Evolutionary conservation across 1,284 basidiomycete species (phyloP).

Genomic region (Clitocybe nebularis): DNA sequence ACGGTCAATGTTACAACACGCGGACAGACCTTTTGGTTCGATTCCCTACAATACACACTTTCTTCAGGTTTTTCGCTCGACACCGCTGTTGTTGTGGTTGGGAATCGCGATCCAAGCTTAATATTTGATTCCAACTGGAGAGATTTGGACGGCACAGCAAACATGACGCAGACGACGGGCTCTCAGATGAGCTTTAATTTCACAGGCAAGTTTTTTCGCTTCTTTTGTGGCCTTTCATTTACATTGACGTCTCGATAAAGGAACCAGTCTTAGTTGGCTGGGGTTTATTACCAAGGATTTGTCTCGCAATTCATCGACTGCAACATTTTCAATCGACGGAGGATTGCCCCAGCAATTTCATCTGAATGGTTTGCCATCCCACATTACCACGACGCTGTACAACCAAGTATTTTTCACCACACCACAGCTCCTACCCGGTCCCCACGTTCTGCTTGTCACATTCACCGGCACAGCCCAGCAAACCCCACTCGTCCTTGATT

Average conservation of each 20-base stretch:
- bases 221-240: neutral
- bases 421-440: slow-evolving; percentile 17
- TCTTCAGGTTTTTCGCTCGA: slow-evolving; percentile 14
- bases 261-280: slow-evolving; percentile 21
- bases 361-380: slow-evolving; percentile 14
- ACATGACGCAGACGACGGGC: slow-evolving; percentile 18
- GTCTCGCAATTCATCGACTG: slow-evolving; percentile 15
- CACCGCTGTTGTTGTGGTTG: slow-evolving; percentile 19
- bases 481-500: slow-evolving; percentile 23
- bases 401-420: slow-evolving; percentile 26
- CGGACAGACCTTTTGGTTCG: slow-evolving; percentile 26
- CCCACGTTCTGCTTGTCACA: slow-evolving; percentile 22
- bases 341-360: slow-evolving; percentile 15
- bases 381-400: slow-evolving; percentile 7
- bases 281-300: slow-evolving; percentile 19
- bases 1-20: slow-evolving; percentile 22
- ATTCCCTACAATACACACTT: slow-evolving; percentile 25
- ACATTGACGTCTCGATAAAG: slow-evolving; percentile 12
- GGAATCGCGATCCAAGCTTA: slow-evolving; percentile 21
- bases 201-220: slow-evolving; percentile 19
- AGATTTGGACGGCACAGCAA: slow-evolving; percentile 17
- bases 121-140: slow-evolving; percentile 22
- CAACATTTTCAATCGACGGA: slow-evolving; percentile 24
- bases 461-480: slow-evolving; percentile 17
- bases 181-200: slow-evolving; percentile 22